These are phyloP conservation scores for Parathielavia appendiculata DNA, from an alignment of 495 filamentous ascomycete species.

Conservation along the genomic window DNA sequence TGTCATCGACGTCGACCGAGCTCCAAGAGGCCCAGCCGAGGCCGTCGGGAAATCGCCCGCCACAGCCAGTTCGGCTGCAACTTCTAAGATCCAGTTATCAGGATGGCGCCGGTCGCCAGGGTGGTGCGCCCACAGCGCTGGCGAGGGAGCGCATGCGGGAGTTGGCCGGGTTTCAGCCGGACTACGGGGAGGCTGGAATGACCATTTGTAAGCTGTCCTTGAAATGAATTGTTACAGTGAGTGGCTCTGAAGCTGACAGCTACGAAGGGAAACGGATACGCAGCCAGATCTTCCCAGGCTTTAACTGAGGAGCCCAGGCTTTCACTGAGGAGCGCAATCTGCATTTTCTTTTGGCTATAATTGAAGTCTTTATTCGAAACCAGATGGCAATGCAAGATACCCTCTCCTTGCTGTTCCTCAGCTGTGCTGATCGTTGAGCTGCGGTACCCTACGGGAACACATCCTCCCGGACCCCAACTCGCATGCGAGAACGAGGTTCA, in stretches of 20 bases:
- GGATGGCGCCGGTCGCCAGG: not conserved
- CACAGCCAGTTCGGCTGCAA: conserved; percentile 5
- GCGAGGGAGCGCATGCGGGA: conserved; percentile 31
- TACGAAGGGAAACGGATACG: conserved; percentile 24
- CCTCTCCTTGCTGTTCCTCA: conserved; percentile 8
- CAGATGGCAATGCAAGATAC: conserved; percentile 16
- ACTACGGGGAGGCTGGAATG: conserved; percentile 17
- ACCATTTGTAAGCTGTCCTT: conserved; percentile 22
- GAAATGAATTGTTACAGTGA: not conserved
- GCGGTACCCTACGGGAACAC: too few relatives aligned
- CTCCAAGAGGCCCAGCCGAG: conserved; percentile 1
- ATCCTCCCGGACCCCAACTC: too few relatives aligned
- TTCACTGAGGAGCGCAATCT: not conserved
- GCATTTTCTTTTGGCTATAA: too few relatives aligned
- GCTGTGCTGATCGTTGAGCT: not conserved
- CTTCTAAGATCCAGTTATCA: not conserved
- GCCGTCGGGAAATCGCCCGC: conserved; percentile 4
- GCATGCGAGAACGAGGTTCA: too few relatives aligned
- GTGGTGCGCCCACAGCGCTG: conserved; percentile 8
- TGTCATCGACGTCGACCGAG: conserved; percentile 16
- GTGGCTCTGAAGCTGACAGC: not conserved
- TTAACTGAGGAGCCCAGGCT: conserved; percentile 10
- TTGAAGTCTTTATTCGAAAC: not conserved
- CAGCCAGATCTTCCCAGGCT: conserved; percentile 28
- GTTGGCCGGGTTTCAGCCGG: conserved; percentile 26